Conservation (phyloP, 2,329 filamentous ascomycete species). For the Paecilomyces sp. region DNA sequence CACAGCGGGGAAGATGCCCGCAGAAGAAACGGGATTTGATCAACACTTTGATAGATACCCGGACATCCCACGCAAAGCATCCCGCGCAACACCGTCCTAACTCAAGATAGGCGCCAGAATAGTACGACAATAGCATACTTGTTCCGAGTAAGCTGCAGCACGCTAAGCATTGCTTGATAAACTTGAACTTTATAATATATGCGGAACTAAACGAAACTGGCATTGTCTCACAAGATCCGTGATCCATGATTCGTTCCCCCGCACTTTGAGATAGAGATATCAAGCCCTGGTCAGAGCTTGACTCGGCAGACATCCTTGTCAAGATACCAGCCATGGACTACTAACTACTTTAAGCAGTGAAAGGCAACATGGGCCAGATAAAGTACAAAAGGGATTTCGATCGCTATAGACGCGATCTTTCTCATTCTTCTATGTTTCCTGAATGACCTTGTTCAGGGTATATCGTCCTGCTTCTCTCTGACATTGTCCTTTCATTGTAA, state of each 20-base stretch:
- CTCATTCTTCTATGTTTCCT: not conserved
- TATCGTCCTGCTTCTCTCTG: not conserved
- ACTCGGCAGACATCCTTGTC: not conserved
- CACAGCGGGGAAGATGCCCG: not conserved
- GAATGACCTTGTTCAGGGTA: not conserved
- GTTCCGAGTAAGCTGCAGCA: not conserved
- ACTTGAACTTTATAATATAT: not conserved
- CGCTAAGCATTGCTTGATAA: not conserved
- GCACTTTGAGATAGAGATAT: not conserved
- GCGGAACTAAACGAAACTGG: not conserved
- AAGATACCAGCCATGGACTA: not conserved
- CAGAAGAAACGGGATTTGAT: not conserved
- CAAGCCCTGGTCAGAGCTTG: not conserved
- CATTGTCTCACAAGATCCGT: not conserved
- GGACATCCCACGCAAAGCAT: not conserved
- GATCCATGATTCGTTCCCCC: not conserved
- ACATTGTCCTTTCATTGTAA: not conserved
- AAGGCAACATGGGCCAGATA: not conserved
- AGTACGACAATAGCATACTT: not conserved
- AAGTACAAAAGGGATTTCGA: not conserved
- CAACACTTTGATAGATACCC: not conserved
- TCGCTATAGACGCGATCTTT: not conserved
- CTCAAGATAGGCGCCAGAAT: not conserved
- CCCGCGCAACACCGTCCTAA: not conserved
- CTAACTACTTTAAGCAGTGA: not conserved